Base-by-base conservation (phyloP, 2,329 filamentous ascomycete species). In the Penicillium sp. region DNA sequence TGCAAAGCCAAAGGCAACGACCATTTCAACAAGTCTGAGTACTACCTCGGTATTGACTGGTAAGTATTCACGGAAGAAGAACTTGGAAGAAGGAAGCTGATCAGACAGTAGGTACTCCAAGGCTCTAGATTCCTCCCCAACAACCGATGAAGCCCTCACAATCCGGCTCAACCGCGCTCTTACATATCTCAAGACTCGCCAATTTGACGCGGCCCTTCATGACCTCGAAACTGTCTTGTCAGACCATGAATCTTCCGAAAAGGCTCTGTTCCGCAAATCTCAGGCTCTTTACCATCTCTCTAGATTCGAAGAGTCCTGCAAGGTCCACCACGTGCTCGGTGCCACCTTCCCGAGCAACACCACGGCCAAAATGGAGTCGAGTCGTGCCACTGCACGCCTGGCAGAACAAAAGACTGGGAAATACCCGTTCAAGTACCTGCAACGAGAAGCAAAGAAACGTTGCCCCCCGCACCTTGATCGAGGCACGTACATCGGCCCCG, bases 381-480 rank as follows among this genome's bases (percentile, higher is more conserved):
- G 6, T 3, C 73, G 76, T 5, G 71, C 72, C 30, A 62, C 44
- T 52, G 55, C 58, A 7, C 67, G 71, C 5, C 63, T 70, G 15
- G 41, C 52, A 1, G 69, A 73, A 41, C 61, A 65, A 41, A 50
- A 66, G 19, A 60, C 17, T 3, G 71, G 70, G 1, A 61, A 60
- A 30, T 72, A 71, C 31, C n/a, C 58, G 1, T 71, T 71, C 56
- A 47, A 78, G 46, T 17, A 73, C 66, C 41, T 74, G 64, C 45
- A 69, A 26, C 44, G 17, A 65, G 73, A 82, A 31, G 75, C 78
- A 1, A 61, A 45, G 1, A 70, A 67, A n/a, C 58, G 60, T n/a
- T 70, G 66, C 0, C 77, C 79, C 3, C 80, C 82, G 0, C 48
- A n/a, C 15, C 56, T 86, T 1, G 83, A 86, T 64, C 81, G 76